Conservation (phyloP, 441 rosid species). For the Theobroma grandiflorum region DNA sequence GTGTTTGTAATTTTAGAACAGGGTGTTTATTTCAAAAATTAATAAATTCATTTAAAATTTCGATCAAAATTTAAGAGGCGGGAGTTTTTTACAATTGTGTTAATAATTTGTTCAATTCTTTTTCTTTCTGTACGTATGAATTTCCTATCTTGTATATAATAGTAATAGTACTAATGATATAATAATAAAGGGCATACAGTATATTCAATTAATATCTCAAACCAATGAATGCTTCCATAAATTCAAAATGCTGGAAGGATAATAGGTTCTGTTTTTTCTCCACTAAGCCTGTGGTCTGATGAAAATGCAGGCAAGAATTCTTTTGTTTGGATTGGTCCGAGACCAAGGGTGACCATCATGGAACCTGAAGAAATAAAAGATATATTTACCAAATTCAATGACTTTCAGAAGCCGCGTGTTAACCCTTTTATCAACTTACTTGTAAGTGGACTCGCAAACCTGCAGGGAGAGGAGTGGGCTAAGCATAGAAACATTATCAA, state of each 20-base stretch:
- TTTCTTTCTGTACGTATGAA: no score
- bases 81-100: no score
- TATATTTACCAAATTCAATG: slow-evolving; percentile 13
- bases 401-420: not conserved
- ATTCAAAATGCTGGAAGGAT: no score
- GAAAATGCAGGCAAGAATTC: slow-evolving; percentile 39
- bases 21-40: no score
- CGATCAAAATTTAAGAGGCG: no score
- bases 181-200: not conserved
- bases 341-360: not conserved
- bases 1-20: no score
- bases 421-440: slow-evolving; percentile 27
- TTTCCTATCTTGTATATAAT: no score
- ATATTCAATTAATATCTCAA: not conserved
- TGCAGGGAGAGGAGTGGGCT: slow-evolving; percentile 46
- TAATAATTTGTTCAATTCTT: no score
- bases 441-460: slow-evolving; percentile 25
- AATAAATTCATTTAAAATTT: no score
- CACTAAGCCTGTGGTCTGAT: not conserved
- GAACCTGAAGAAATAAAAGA: slow-evolving; percentile 47
- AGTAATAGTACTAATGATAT: not conserved
- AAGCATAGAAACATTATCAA: slow-evolving; percentile 44
- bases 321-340: slow-evolving; percentile 44
- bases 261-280: no score
- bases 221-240: no score